Evolutionary conservation across 208 protist genomes (phyloP).

Genomic region (Trypanosoma vivax): DNA sequence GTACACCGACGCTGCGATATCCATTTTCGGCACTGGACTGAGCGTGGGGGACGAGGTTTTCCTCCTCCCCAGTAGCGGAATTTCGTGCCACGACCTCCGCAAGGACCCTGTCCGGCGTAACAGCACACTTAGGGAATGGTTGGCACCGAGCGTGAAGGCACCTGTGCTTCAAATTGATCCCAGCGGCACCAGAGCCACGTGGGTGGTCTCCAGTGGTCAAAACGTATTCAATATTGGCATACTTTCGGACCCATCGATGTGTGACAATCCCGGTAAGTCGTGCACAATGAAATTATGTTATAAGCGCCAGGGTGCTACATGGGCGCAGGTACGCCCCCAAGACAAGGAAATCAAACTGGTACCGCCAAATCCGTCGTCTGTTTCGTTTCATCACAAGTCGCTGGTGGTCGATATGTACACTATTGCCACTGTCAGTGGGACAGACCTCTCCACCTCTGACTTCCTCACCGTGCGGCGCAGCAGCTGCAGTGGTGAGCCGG

Average conservation of each 20-base stretch:
- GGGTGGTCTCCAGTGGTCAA: conserved; percentile 54
- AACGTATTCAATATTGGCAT: conserved; percentile 66
- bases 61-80: conserved; percentile 57
- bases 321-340: conserved; percentile 62
- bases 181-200: conserved; percentile 33
- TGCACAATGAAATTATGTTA: conserved; percentile 86
- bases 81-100: conserved; percentile 80
- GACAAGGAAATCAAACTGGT: conserved; percentile 23
- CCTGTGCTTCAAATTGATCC: conserved; percentile 35
- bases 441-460: conserved; percentile 35
- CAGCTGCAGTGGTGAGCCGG: conserved; percentile 28
- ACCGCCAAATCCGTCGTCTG: conserved; percentile 61
- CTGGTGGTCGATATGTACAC: conserved; percentile 67
- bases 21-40: conserved; percentile 59
- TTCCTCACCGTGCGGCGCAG: conserved; percentile 31
- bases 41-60: conserved; percentile 47
- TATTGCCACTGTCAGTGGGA: conserved; percentile 72
- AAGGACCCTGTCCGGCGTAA: conserved; percentile 44
- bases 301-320: conserved; percentile 50
- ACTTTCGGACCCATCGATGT: conserved; percentile 43
- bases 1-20: conserved; percentile 44
- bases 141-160: conserved; percentile 53
- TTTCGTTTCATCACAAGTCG: conserved; percentile 61
- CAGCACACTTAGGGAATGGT: conserved; percentile 45
- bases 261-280: conserved; percentile 27